Conservation (phyloP, 148 eudicot genomes). For the Drosera capensis region DNA sequence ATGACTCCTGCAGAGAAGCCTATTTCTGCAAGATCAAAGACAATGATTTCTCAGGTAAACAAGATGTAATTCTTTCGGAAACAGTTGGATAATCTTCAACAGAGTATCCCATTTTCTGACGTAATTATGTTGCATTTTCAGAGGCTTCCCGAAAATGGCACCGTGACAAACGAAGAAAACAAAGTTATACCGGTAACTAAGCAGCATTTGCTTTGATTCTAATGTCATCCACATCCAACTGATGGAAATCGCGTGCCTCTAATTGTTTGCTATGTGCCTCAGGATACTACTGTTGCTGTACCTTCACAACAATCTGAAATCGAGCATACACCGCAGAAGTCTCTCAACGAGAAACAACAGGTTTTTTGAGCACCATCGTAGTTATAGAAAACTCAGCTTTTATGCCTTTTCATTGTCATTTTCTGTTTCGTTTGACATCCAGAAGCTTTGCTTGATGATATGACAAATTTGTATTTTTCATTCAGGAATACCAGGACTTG, state of each 20-base stretch:
- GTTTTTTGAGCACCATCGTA: too few relatives aligned
- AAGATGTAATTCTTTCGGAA: neutral
- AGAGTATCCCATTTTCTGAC: neutral
- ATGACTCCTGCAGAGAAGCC: constrained; percentile 73
- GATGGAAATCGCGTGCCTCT: neutral
- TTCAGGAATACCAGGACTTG: constrained; percentile 54
- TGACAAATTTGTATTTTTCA: neutral
- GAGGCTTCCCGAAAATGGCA: constrained; percentile 81
- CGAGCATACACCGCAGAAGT: constrained; percentile 82
- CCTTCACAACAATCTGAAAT: constrained; percentile 20
- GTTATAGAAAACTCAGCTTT: too few relatives aligned
- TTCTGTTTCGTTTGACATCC: neutral
- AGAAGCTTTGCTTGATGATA: neutral
- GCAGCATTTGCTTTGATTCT: neutral
- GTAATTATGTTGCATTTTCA: constrained; percentile 13
- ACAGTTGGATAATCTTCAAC: neutral
- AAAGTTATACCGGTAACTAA: constrained; percentile 33
- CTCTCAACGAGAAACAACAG: constrained; percentile 90
- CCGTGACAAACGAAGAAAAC: constrained; percentile 46
- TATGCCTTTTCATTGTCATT: neutral
- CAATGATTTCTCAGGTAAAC: constrained; percentile 34
- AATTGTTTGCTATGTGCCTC: neutral
- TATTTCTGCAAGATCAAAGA: constrained; percentile 55
- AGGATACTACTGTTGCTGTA: constrained; percentile 35
- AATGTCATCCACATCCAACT: neutral